Base-by-base conservation (phyloP, 768 basidiomycete genomes). In the Lactarius evosmus region DNA sequence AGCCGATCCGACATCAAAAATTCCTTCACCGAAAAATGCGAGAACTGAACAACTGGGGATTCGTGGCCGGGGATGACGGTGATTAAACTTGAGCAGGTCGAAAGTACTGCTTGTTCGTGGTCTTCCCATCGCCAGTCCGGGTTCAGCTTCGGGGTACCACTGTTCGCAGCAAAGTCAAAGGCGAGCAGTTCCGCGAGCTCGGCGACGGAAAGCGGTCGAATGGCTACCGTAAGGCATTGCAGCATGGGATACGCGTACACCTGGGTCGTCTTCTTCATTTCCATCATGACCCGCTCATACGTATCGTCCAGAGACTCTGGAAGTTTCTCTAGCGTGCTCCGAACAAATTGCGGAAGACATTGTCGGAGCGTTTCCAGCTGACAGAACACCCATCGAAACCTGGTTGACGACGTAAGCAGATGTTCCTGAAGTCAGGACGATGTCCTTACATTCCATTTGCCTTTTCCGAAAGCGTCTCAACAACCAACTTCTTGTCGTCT, bases 1-100 rank as follows among this genome's bases (percentile, higher is more conserved):
- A 49, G 46, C 22, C 46, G 46, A 49, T 49, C 46, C 14, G 46
- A 49, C 25, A 49, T 49, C 46, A 49, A 49, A 49, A 49, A 49
- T 5, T 49, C 46, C 12, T 49, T 49, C 6, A 49, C 46, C 2
- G 46, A 49, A 49, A 49, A 49, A 25, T 49, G 46, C 5, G 46
- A 49, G 7, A 49, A 49, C 11, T 49, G 46, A 6, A 49, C 46
- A 49, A 49, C 5, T 11, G 12, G 25, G 12, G 25, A 49, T 25
- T 7, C 25, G 11, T 7, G 2, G 12, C 11, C 5, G 6, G 25
- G 22, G 6, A 27, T 25, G 25, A 49, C 22, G 4, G 46, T 25
- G 12, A 49, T 14, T 14, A 49, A 27, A 49, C 46, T 49, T 25
- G 46, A 49, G 46, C 46, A 49, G 0, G 46, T 49, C 0, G 46